A percentile compares a stretch with the other conserved stretches of the same genome.
Evolutionary conservation across 2,329 filamentous ascomycete species (phyloP).

Genomic region (Aspergillus amoenus): DNA sequence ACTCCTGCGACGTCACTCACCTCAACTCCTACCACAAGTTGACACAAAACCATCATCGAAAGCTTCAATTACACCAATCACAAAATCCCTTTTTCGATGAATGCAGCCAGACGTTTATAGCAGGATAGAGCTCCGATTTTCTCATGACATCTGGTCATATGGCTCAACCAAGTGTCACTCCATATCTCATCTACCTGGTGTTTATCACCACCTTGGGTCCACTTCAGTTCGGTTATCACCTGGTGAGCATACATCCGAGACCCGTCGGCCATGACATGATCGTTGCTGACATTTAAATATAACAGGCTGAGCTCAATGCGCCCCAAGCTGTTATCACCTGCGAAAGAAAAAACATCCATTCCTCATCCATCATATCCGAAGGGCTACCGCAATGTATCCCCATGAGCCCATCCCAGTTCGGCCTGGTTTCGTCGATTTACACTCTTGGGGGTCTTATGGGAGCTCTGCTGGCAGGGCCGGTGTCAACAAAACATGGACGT

Average conservation of each 20-base stretch:
- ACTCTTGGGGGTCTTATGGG: constrained; percentile 85
- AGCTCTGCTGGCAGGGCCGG: constrained; percentile 73
- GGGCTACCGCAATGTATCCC: constrained; percentile 73
- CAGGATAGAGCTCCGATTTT: neutral
- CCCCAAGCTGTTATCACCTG: constrained; percentile 93
- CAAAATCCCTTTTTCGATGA: neutral
- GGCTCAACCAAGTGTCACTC: constrained; percentile 54
- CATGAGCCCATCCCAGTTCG: constrained; percentile 80
- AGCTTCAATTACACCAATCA: neutral
- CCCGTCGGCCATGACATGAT: neutral
- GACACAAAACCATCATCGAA: neutral
- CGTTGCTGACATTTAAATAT: constrained; percentile 12
- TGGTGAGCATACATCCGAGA: constrained; percentile 56
- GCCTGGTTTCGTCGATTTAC: constrained; percentile 84
- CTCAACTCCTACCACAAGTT: neutral
- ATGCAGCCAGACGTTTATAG: neutral
- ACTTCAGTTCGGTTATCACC: constrained; percentile 90
- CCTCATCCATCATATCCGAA: constrained; percentile 14
- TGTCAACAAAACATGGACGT: constrained; percentile 76
- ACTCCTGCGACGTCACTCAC: neutral
- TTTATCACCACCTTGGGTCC: constrained; percentile 78
- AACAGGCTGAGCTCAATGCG: constrained; percentile 87
- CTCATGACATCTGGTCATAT: constrained; percentile 24
- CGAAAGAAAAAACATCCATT: constrained; percentile 57
- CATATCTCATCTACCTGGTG: constrained; percentile 76